These are phyloP conservation scores for Spizellomyces punctatus DNA, from an alignment of 192 early-diverging fungal species.

Conservation along the genomic window DNA sequence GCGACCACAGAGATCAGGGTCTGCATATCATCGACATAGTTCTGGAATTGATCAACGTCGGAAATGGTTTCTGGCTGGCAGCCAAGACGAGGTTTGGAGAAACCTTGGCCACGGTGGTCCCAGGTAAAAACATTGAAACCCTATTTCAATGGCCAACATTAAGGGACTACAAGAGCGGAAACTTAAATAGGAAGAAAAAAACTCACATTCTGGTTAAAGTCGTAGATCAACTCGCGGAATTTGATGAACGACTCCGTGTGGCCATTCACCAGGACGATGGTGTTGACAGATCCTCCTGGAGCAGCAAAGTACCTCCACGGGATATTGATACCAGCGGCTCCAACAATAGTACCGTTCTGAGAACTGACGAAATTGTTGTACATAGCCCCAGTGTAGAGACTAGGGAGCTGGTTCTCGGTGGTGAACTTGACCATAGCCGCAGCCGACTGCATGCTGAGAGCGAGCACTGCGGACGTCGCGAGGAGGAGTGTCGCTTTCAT, in stretches of 20 bases:
- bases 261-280: constrained; percentile 12
- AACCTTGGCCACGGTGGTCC: constrained; percentile 19
- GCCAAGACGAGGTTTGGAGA: constrained; percentile 8
- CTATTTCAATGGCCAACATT: background rate
- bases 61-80: background rate
- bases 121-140: constrained; percentile 15
- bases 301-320: constrained; percentile 8
- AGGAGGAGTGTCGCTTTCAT: too few relatives aligned
- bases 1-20: too few relatives aligned
- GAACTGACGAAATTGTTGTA: constrained; percentile 15
- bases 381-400: background rate
- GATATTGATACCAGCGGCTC: constrained; percentile 4
- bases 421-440: background rate
- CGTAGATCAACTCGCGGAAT: constrained; percentile 17
- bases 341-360: constrained; percentile 3
- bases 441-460: background rate
- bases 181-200: background rate
- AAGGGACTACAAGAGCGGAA: background rate
- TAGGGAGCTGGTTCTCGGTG: background rate
- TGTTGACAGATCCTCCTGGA: constrained; percentile 10
- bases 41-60: too few relatives aligned
- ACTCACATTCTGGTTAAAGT: constrained; percentile 16
- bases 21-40: too few relatives aligned
- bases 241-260: constrained; percentile 10
- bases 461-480: background rate